Percentiles rank a stretch among this genome's conserved stretches.
These are phyloP conservation scores for Zymoseptoria crescenta DNA, from an alignment of 2,329 filamentous ascomycete genomes.

Conservation along the genomic window DNA sequence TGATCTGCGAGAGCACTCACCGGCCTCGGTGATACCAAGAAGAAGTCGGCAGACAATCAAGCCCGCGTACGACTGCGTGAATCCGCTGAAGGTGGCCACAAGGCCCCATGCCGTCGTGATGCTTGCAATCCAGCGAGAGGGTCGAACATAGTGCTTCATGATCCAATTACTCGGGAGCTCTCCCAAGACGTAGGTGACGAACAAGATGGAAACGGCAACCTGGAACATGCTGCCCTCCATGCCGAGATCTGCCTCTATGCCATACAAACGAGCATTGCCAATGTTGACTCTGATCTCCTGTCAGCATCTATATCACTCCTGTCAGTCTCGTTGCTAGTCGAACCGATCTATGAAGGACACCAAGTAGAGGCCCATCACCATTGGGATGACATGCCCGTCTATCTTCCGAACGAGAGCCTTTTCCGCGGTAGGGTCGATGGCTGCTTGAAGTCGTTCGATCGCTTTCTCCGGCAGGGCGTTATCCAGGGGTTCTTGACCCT, in stretches of 20 bases:
- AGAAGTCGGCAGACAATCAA: conserved; percentile 60
- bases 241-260: conserved; percentile 53
- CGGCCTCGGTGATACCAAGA: conserved; percentile 60
- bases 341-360: conserved; percentile 67
- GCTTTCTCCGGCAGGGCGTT: not conserved
- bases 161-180: conserved; percentile 39
- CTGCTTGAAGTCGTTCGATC: not conserved
- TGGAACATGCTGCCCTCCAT: conserved; percentile 60
- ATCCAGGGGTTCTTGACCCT: not conserved
- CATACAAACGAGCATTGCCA: conserved; percentile 58
- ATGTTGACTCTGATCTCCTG: conserved; percentile 7
- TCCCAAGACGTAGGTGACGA: conserved; percentile 37
- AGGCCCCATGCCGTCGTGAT: conserved; percentile 54
- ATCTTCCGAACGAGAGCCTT: conserved; percentile 55
- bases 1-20: conserved; percentile 32
- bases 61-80: conserved; percentile 56
- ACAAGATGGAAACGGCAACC: conserved; percentile 37
- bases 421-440: conserved; percentile 38
- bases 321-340: conserved; percentile 19
- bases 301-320: not conserved
- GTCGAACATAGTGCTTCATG: conserved; percentile 35
- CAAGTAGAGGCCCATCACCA: conserved; percentile 61
- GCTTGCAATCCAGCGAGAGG: conserved; percentile 45
- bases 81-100: conserved; percentile 58
- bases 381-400: conserved; percentile 54